Evolutionary conservation across 2,329 filamentous ascomycete genomes (phyloP).

Genomic region (Botryotinia globosa): DNA sequence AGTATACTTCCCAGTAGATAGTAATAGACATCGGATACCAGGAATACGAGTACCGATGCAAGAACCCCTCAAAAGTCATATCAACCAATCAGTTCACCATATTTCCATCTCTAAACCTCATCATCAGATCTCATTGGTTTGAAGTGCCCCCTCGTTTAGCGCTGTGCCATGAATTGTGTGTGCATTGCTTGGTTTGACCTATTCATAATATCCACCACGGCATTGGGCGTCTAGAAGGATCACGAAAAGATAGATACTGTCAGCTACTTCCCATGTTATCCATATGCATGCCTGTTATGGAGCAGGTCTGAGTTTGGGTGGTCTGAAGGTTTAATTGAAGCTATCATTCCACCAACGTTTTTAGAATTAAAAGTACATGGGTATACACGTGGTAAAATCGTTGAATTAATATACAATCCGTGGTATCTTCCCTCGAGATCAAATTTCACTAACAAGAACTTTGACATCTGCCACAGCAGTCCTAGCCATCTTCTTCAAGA

Average conservation of each 20-base stretch:
- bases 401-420: neutral
- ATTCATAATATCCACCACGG: neutral
- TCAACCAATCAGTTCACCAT: neutral
- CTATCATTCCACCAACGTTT: neutral
- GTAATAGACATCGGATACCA: neutral
- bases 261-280: neutral
- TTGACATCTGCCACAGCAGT: conserved; percentile 71
- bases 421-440: conserved; percentile 6
- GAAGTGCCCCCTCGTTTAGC: neutral
- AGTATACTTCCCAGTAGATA: neutral
- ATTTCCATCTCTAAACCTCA: neutral
- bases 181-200: neutral
- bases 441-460: conserved; percentile 31
- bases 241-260: neutral
- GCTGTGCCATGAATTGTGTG: neutral
- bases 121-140: neutral
- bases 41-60: neutral
- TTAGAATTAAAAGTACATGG: neutral
- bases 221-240: neutral
- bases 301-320: neutral
- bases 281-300: neutral
- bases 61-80: neutral
- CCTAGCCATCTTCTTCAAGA: conserved; percentile 85
- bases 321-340: neutral
- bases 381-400: neutral